Evolutionary conservation across 2,329 filamentous ascomycete genomes (phyloP).

Genomic region (Neonectria faginata): DNA sequence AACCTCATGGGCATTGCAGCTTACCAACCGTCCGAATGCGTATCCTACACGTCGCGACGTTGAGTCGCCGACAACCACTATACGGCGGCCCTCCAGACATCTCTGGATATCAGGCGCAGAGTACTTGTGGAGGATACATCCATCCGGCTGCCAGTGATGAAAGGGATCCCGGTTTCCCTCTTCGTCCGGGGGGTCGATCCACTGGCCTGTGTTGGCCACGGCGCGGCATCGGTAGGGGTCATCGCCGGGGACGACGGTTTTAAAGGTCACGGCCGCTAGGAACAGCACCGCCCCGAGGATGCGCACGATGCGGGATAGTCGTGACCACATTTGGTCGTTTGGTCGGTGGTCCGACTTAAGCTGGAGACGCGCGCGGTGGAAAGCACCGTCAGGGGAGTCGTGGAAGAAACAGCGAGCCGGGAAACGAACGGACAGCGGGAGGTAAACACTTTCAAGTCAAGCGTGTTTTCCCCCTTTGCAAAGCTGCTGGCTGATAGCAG

Average conservation of each 20-base stretch:
- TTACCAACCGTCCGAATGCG: slow-evolving; percentile 15
- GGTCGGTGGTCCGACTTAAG: background rate
- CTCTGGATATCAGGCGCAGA: slow-evolving; percentile 58
- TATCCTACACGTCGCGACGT: slow-evolving; percentile 69
- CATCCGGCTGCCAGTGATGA: slow-evolving; percentile 67
- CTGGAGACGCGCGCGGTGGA: too few relatives aligned
- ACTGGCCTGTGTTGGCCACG: slow-evolving; percentile 62
- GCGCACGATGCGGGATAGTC: background rate
- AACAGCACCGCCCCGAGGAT: background rate
- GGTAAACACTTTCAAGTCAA: too few relatives aligned
- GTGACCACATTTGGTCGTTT: background rate
- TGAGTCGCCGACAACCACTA: slow-evolving; percentile 70
- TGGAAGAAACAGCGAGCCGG: too few relatives aligned
- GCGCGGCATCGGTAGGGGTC: slow-evolving; percentile 66
- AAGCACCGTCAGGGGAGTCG: too few relatives aligned
- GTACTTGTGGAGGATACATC: slow-evolving; percentile 69
- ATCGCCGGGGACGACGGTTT: slow-evolving; percentile 15
- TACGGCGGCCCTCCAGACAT: slow-evolving; percentile 62
- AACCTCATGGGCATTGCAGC: background rate
- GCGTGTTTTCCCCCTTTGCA: too few relatives aligned
- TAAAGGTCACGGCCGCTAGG: background rate
- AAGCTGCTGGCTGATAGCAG: background rate
- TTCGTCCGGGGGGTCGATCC: slow-evolving; percentile 53
- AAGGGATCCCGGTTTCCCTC: slow-evolving; percentile 48
- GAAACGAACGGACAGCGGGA: too few relatives aligned